Base-by-base conservation (phyloP, 2,329 filamentous ascomycete genomes). In the Plenodomus tracheiphilus region DNA sequence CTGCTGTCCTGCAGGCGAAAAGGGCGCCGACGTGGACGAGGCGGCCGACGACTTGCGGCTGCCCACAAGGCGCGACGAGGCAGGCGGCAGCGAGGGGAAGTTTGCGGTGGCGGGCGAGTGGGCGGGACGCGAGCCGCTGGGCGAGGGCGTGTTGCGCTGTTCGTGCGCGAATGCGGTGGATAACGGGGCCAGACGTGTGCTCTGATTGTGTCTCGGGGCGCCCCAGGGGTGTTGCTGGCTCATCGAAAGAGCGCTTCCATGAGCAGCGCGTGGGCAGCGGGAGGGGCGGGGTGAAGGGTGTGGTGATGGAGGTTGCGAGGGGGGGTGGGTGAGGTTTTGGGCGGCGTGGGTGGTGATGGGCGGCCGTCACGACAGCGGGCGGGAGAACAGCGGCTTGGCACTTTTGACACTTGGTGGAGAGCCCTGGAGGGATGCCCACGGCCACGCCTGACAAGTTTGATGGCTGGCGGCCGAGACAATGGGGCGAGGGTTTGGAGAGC, bases 201-300 rank as follows among this genome's bases (percentile, higher is more conserved):
- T 77, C 63, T 80, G 76, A 69, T 80, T 78, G 69, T 78, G 78
- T 70, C 75, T 74, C 67, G 79, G 75, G 69, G 76, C 74, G 75
- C 78, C 80, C 81, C 81, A 84, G 70, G 78, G 75, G 71, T 79
- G 78, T 75, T 80, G 78, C 75, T 81, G 77, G 73, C 70, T 75
- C 72, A 74, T 75, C 74, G 71, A 71, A 71, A 66, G 62, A 66
- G 64, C 59, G 64, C 64, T 72, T 66, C 71, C 72, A 74, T 74
- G 62, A 67, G 70, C 63, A 66, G 62, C 69, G 69, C 68, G 61
- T 54, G 54, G 57, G 63, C 60, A 64, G 62, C 58, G 53, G 47
- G 53, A 40, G 46, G 54, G 56, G 28, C 4, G 51, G 50, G 49
- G 54, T 45, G 41, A 44, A n/a, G 42, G 43, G 46, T 53, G 48